phyloP scores from a whole-genome alignment of 2,329 filamentous ascomycete genomes.

The Phyllosticta citribraziliensis region DNA sequence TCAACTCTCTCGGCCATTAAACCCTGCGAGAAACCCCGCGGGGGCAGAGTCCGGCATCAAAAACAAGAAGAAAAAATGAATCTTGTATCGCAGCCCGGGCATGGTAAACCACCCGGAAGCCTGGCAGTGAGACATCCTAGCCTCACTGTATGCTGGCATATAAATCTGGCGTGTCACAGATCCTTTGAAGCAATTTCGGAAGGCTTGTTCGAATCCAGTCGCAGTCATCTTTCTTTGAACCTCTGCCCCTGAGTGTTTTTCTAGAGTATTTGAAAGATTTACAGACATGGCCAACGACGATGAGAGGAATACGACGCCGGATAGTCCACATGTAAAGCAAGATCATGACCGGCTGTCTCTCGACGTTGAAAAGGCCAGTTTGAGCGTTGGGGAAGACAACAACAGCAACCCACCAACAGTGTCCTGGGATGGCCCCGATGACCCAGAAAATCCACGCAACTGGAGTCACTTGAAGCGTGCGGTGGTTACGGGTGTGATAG shows the following conservation, averaged over 20 bases:
- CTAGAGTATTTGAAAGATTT: too few species aligned
- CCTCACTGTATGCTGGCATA: too few species aligned
- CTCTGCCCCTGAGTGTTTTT: too few species aligned
- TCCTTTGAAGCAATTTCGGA: too few species aligned
- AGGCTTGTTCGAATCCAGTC: too few species aligned
- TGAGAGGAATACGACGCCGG: not conserved
- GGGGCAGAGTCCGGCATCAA: too few species aligned
- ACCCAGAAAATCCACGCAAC: slow-evolving; percentile 30
- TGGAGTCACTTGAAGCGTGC: slow-evolving; percentile 24
- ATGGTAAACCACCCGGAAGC: too few species aligned
- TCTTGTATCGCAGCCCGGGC: too few species aligned
- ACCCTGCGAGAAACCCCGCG: not conserved
- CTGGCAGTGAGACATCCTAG: too few species aligned
- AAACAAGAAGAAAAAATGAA: too few species aligned
- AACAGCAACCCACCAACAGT: not conserved
- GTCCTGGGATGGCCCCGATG: slow-evolving; percentile 23
- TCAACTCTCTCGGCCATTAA: not conserved
- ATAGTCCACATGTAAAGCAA: not conserved
- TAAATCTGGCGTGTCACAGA: too few species aligned
- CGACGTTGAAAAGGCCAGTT: not conserved
- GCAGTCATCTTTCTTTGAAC: too few species aligned
- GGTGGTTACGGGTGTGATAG: slow-evolving; percentile 26
- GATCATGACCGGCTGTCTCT: not conserved
- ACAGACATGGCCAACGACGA: not conserved
- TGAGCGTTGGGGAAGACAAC: not conserved